Evolutionary conservation across 306 rosid genomes (phyloP), one percentile per base, ranked within the genome.

Genomic region (Arachis stenosperma): DNA sequence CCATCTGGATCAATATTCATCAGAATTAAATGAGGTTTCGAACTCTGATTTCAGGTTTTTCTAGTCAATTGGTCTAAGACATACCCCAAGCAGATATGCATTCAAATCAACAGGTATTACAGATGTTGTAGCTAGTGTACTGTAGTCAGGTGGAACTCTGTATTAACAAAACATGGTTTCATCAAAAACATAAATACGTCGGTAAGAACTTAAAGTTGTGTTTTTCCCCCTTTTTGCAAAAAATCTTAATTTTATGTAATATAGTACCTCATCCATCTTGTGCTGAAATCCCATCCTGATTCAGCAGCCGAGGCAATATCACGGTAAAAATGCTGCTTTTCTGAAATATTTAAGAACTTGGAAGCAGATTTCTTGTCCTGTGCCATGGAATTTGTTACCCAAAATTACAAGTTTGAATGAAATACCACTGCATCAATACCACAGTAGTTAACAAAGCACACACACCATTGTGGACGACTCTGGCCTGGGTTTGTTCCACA

Each of bases 271-370:
- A 93, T 86, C 97, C 97, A 94, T 84, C 99, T 83, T 62, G 96
- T 69, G 87, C 99, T 91, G 76, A 94, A 94, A 75, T 94, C 99
- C 97, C 97, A 91, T 79, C 99, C 99, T 3, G 97, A 86, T 81
- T 94, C 99, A 5, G 93, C 95, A 15, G 94, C 57, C 29, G 99
- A 85, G 4, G 99, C 91, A 43, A 91, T 60, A 43, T 89, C 93
- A 17, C 75, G 88, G 86, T 86, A 94, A 75, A 91, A 85, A 2
- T 71, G 78, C 57, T 81, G 65, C 76, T 89, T 91, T 69, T 84
- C 93, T 7, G 85, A 48, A 68, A 22, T 61, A 70, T 66, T 75
- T 11, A 41, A n/a, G 61, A 94, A 75, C 39, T 86, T 91, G 69
- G 95, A 94, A 79, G 96, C 95, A 74, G 79, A 68, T 70, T 75